Conservation (phyloP, 176 grass and related monocot species). For the Oryza punctata region DNA sequence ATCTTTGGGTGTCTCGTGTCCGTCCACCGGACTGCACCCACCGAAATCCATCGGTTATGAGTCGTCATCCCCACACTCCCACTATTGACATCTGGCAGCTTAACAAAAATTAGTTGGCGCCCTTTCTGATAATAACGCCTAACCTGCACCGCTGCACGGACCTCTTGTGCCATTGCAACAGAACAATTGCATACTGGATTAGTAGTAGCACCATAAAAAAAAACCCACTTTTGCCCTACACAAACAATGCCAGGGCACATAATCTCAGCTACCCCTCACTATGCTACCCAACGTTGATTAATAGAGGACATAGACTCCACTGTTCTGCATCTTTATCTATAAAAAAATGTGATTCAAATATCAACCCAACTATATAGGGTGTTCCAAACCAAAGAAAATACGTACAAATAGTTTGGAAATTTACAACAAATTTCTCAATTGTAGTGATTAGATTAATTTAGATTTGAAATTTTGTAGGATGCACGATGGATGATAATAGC, state of each 20-base stretch:
- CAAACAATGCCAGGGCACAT: neutral
- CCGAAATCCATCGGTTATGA: neutral
- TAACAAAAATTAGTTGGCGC: constrained; percentile 5
- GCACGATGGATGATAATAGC: too few species aligned
- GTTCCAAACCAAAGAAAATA: too few species aligned
- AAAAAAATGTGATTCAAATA: too few species aligned
- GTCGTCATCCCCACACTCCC: neutral
- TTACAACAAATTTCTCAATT: too few species aligned
- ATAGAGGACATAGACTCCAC: too few species aligned
- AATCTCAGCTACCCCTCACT: neutral
- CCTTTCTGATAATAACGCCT: constrained; percentile 22
- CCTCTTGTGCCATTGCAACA: neutral
- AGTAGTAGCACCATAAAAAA: too few species aligned
- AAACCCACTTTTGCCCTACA: too few species aligned
- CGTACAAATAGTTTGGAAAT: too few species aligned
- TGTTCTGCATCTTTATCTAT: too few species aligned
- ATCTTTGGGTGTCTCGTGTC: too few species aligned
- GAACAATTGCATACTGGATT: neutral
- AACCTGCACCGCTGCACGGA: neutral
- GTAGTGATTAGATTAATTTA: too few species aligned
- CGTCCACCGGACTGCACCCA: neutral
- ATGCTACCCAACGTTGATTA: neutral
- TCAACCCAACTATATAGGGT: too few species aligned
- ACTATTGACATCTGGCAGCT: constrained; percentile 17
- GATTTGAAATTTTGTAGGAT: neutral